Conservation (phyloP, 768 basidiomycete genomes). For the Russula olivacea region DNA sequence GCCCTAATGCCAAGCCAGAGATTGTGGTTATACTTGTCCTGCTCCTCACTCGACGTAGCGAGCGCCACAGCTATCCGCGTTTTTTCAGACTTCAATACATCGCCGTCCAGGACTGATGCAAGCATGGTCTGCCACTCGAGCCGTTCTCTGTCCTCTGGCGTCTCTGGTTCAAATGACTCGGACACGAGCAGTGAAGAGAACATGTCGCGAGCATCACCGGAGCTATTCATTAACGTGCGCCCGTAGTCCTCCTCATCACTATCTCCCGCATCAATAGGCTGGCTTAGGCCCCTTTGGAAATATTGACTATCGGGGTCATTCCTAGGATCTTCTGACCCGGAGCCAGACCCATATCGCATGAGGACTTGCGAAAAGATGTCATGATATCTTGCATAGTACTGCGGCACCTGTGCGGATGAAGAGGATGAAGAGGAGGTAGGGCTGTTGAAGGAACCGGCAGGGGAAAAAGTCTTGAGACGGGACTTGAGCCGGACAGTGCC, state of each 20-base stretch:
- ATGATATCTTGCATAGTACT: constrained; percentile 39
- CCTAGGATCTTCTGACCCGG: constrained; percentile 57
- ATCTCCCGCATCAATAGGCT: constrained; percentile 61
- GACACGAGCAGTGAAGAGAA: constrained; percentile 51
- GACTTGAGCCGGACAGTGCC: constrained; percentile 26
- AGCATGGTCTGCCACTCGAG: constrained; percentile 97
- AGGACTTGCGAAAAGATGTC: constrained; percentile 80
- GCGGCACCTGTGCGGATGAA: constrained; percentile 29
- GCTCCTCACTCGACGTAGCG: constrained; percentile 61
- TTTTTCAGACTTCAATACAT: constrained; percentile 93
- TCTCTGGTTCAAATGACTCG: constrained; percentile 60
- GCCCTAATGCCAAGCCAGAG: constrained; percentile 92
- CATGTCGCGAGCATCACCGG: constrained; percentile 45
- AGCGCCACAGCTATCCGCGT: constrained; percentile 81
- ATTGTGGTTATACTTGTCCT: constrained; percentile 58
- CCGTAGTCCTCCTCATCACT: constrained; percentile 70
- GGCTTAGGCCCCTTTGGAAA: constrained; percentile 64
- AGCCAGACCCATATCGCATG: constrained; percentile 61
- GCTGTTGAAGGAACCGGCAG: constrained; percentile 27
- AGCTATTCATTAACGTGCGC: constrained; percentile 38
- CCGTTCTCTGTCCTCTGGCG: constrained; percentile 70
- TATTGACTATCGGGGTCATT: constrained; percentile 83
- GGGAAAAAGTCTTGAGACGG: constrained; percentile 23
- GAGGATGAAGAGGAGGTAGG: constrained; percentile 31
- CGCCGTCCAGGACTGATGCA: constrained; percentile 86